Base-by-base conservation (phyloP, 305 asterid genomes). In the Solanum hybrid region DNA sequence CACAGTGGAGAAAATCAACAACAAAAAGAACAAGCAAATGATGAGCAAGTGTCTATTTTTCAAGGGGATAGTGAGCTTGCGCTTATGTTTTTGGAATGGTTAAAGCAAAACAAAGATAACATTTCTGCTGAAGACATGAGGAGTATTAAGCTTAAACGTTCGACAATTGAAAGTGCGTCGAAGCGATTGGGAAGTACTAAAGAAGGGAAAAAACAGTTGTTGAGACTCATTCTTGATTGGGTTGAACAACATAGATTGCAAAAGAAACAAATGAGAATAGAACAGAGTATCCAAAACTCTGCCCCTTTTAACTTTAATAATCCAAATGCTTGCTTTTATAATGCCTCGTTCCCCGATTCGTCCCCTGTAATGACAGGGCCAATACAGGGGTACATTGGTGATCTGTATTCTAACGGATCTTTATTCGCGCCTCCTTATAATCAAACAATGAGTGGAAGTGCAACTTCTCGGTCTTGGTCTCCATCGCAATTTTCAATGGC, bases 91-190 rank as follows among this genome's bases (percentile, higher is more conserved):
- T 90, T 98, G 67, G 98, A 97, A 14, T 98, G 99, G 99, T 77
- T 98, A 80, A 98, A 96, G 94, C 97, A 95, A 37, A 97, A 97
- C 91, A 95, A 90, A 90, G 97, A 97, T 16, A 75, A 90, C 92
- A 94, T 98, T 6, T 95, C 98, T 2, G 99, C 98, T 0, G 96
- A 96, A 39, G 99, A 98, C 64, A 93, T 98, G 97, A 92, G 98
- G 89, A 95, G 88, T 87, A 98, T 98, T 11, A 98, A 94, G 89
- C 96, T 98, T n/a, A 95, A 94, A 89, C 94, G 98, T 8, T 95
- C 98, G 76, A 98, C 99, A 57, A 92, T 98, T 22, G 99, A 97
- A n/a, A 91, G 92, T 26, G 99, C 99, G 61, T 94, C 96, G 3
- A 95, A 94, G 88, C 95, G 98, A 2, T 89, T 98, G 37, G 99